Evolutionary conservation across 768 basidiomycete species (phyloP).

Genomic region (Mycena galericulata): DNA sequence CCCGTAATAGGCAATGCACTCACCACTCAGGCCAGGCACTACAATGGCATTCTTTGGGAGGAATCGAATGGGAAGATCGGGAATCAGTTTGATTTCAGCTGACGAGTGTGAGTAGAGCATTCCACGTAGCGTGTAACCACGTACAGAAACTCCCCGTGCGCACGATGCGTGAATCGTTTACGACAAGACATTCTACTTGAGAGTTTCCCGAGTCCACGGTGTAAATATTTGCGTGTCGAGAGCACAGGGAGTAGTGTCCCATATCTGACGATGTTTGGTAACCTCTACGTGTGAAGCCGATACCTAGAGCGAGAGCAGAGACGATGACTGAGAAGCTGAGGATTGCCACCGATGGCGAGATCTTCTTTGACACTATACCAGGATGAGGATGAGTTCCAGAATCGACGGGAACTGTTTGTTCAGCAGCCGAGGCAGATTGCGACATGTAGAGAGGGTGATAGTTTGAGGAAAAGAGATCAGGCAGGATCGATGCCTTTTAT

Average conservation of each 20-base stretch:
- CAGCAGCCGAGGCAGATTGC: too few species aligned
- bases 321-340: slow-evolving; percentile 7
- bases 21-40: slow-evolving; percentile 81
- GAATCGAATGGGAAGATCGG: slow-evolving; percentile 24
- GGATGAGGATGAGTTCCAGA: too few species aligned
- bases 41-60: slow-evolving; percentile 56
- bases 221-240: slow-evolving; percentile 65
- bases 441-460: too few species aligned
- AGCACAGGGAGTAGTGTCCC: slow-evolving; percentile 66
- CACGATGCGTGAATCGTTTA: slow-evolving; percentile 60
- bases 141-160: slow-evolving; percentile 63
- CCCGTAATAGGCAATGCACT: background rate
- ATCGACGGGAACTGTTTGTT: too few species aligned
- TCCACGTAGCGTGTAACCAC: slow-evolving; percentile 22
- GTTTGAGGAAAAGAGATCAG: too few species aligned
- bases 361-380: too few species aligned
- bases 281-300: background rate
- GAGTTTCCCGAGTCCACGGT: slow-evolving; percentile 71
- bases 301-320: background rate
- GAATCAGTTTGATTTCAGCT: slow-evolving; percentile 47
- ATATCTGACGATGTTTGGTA: background rate
- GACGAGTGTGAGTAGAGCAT: slow-evolving; percentile 3
- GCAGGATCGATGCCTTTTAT: too few species aligned
- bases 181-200: slow-evolving; percentile 71
- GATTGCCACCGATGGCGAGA: slow-evolving; percentile 9